These are phyloP conservation scores for Coniella lustricola DNA, from an alignment of 2,329 filamentous ascomycete genomes.

Conservation along the genomic window DNA sequence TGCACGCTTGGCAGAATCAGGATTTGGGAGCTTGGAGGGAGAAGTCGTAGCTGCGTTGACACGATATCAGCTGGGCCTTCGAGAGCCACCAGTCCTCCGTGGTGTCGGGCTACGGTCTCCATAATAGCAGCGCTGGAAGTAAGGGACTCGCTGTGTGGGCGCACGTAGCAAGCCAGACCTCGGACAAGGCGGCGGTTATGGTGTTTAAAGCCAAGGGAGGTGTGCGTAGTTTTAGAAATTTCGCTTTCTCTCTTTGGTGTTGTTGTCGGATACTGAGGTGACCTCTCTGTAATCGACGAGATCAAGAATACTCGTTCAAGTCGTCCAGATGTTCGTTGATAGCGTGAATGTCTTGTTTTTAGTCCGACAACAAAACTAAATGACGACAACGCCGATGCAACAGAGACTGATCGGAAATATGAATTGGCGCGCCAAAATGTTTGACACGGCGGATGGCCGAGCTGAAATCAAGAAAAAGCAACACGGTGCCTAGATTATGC, in stretches of 20 bases:
- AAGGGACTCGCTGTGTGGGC: background rate
- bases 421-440: conserved; percentile 4
- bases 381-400: no score
- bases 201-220: no score
- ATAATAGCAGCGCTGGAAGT: background rate
- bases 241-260: no score
- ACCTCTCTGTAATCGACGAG: no score
- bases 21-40: conserved; percentile 52
- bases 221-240: no score
- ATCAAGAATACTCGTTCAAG: no score
- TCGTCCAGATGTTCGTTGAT: no score
- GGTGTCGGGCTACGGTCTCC: conserved; percentile 18
- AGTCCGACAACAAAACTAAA: no score
- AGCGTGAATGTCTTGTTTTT: no score
- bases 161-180: background rate
- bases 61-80: conserved; percentile 50
- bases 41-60: conserved; percentile 51
- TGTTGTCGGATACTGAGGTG: no score
- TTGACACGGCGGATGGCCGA: background rate
- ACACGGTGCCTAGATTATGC: background rate
- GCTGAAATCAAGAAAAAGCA: conserved; percentile 1
- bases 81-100: conserved; percentile 51
- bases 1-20: conserved; percentile 48
- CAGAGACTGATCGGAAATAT: no score
- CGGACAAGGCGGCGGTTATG: no score